Base-by-base conservation (phyloP, 2,329 filamentous ascomycete species). In the Fusarium chaquense region DNA sequence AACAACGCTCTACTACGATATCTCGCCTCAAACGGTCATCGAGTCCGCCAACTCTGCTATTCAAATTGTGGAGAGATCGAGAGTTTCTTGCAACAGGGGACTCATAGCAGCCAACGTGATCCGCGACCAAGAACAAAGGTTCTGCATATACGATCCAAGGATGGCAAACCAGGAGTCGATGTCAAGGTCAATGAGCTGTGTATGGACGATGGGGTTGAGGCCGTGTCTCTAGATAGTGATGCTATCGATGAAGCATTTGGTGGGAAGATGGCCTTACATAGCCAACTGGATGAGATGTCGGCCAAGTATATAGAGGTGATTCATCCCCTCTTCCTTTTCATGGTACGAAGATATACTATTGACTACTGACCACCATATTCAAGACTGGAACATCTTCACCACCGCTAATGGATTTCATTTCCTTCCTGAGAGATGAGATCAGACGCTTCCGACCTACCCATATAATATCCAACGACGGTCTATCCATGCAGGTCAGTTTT, bases 61-160 rank as follows among this genome's bases (percentile, higher is more conserved):
- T 55, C 50, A 0, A 26, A 45, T 4, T n/a, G 6, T 6, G 38
- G 32, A 4, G 56, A 59, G 7, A 35, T 45, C 0, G 49, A 56
- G 1, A 38, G 1, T 6, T 55, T 45, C 4, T 13, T 32, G n/a
- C n/a, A 32, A 4, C 5, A 6, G 12, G 30, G 16, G 13, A 1
- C 8, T 4, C 7, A 2, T 3, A 38, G 10, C 5, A 4, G 11
- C 0, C 9, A 8, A 0, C 5, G 2, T 6, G 7, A 51, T 33
- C 9, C 10, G 1, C 1, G 12, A 33, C 9, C 20, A 0, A 1
- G 1, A 2, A 45, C 20, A 0, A 33, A n/a, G 10, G 0, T 5
- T 0, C 10, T 59, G 0, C 32, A 55, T 0, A 30, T 45, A 3
- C 32, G 10, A 13, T 18, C 5, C 1, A 13, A 3, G 3, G 11